These are phyloP conservation scores for Penicillium sp. DNA, from an alignment of 2,329 filamentous ascomycete genomes.

Conservation along the genomic window DNA sequence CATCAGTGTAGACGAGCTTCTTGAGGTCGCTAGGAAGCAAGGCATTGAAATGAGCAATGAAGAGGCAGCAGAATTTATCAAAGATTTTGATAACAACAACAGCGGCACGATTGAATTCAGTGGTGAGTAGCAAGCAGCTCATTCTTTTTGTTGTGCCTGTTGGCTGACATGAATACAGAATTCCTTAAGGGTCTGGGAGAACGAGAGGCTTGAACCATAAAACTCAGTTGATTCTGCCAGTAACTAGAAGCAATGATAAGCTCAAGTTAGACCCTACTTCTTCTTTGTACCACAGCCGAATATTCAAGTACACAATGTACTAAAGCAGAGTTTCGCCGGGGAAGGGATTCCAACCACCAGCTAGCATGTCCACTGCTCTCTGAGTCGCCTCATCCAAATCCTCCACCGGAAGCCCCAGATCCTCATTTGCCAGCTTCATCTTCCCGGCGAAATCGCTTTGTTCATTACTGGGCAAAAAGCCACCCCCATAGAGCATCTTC, in stretches of 20 bases:
- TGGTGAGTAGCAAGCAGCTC: not conserved
- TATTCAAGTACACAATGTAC: not conserved
- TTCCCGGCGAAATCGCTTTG: constrained; percentile 11
- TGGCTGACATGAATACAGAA: not conserved
- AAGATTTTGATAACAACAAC: not conserved
- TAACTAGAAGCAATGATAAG: no score
- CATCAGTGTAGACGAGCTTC: not conserved
- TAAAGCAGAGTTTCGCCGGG: not conserved
- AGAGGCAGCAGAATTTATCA: not conserved
- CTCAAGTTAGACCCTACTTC: no score
- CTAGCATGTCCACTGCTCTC: constrained; percentile 16
- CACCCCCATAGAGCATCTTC: constrained; percentile 11
- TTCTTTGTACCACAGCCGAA: not conserved
- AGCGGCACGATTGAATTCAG: not conserved
- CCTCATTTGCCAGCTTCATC: constrained; percentile 5
- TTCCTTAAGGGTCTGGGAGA: not conserved
- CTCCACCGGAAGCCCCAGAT: constrained; percentile 10
- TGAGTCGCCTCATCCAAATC: constrained; percentile 18
- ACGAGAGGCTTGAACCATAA: not conserved
- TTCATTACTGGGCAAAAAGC: constrained; percentile 5
- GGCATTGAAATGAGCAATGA: not conserved
- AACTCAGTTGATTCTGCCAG: not conserved
- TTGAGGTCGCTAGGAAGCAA: not conserved
- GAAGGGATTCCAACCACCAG: constrained; percentile 17
- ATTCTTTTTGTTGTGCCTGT: not conserved